Base-by-base conservation (phyloP, 2,329 filamentous ascomycete genomes). In the Rutstroemia sp. region DNA sequence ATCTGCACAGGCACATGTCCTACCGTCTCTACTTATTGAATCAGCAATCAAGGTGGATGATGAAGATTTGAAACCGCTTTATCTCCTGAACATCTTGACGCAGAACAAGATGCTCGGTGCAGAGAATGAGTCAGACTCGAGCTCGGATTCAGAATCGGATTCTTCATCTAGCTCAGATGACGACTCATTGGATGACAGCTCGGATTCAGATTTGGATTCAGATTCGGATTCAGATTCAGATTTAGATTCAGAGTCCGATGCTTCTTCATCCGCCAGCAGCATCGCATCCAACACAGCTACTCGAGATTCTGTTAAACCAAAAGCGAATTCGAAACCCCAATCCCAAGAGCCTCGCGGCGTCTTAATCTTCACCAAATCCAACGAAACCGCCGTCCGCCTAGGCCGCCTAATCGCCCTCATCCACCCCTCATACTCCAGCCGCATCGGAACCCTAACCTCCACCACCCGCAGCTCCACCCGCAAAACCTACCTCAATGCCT, bases 341-440 rank as follows among this genome's bases (percentile, higher is more conserved):
- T 48, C 53, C 12, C 72, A 5, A n/a, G 38, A 55, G 10, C 58
- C 63, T 34, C 61, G 60, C 1, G 67, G 68, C 23, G 82, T 87
- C 10, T 78, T 97, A 38, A 84, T 97, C 62, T 97, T 97, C 70
- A 92, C 91, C 48, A 90, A 90, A 65, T 95, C 89, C 57, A 96
- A 92, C 68, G 91, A 96, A 70, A 83, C 86, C 17, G 89, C 92
- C 1, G 79, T 88, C n/a, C 87, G 94, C 57, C 80, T 97, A n/a
- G 84, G 88, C 1, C 87, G 89, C 19, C 82, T 97, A 0, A 77
- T 97, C 10, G 74, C 77, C 1, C 75, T 92, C 1, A 76, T 95
- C 21, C 76, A 82, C 17, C 83, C 85, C 0, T 69, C 75, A 0
- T 73, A 87, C 37, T 73, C 78, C 2, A 67, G 75, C 1, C 73